Evolutionary conservation across 2,329 filamentous ascomycete species (phyloP).

Genomic region (Fusarium luffae): DNA sequence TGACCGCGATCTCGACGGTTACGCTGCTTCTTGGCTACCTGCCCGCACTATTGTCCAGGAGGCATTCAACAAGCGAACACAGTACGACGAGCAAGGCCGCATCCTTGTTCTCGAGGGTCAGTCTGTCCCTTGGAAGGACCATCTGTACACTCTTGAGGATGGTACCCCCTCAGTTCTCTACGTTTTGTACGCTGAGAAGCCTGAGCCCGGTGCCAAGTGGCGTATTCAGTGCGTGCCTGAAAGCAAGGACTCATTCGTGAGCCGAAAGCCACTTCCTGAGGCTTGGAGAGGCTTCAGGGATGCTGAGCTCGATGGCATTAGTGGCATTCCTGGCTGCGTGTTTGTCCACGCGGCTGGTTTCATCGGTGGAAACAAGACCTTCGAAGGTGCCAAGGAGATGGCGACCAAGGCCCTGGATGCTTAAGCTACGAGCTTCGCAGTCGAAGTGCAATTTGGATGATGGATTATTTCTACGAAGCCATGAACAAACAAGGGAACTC

Average conservation of each 20-base stretch:
- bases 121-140: slow-evolving; percentile 94
- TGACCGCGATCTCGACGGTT: slow-evolving; percentile 80
- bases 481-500: slow-evolving; percentile 9
- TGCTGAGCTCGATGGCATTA: slow-evolving; percentile 79
- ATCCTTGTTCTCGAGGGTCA: slow-evolving; percentile 82
- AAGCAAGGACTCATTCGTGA: slow-evolving; percentile 86
- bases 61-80: slow-evolving; percentile 76
- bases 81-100: slow-evolving; percentile 78
- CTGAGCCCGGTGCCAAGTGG: slow-evolving; percentile 83
- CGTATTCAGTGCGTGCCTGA: slow-evolving; percentile 92
- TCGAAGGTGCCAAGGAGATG: slow-evolving; percentile 88
- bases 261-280: slow-evolving; percentile 90
- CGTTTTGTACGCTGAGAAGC: slow-evolving; percentile 89
- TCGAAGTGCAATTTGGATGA: neutral
- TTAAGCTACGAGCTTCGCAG: slow-evolving; percentile 35
- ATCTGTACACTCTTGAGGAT: slow-evolving; percentile 87
- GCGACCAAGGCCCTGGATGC: slow-evolving; percentile 70
- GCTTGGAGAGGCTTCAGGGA: slow-evolving; percentile 93
- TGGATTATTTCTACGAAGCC: slow-evolving; percentile 7
- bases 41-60: slow-evolving; percentile 81
- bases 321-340: slow-evolving; percentile 78
- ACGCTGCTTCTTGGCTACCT: slow-evolving; percentile 83
- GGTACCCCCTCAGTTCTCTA: slow-evolving; percentile 75
- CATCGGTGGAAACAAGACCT: slow-evolving; percentile 94
- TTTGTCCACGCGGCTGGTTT: slow-evolving; percentile 97